Evolutionary conservation across 768 basidiomycete species (phyloP), one percentile per base, ranked within the genome.

Genomic region (Lactifluus rugatus): DNA sequence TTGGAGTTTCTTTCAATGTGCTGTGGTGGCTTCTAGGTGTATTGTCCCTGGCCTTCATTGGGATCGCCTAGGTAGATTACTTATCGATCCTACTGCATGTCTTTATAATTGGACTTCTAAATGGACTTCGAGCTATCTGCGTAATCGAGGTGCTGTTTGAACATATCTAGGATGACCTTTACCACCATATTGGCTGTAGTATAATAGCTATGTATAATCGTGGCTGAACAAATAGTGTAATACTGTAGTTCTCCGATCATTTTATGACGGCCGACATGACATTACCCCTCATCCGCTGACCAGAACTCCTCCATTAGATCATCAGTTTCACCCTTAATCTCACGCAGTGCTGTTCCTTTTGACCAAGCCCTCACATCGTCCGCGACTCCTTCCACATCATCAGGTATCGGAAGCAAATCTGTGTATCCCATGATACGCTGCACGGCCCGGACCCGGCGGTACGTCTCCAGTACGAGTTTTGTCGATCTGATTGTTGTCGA

Each of bases 371-470:
- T 75, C n/a, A 34, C 47, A 16, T 56, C 56, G 5, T 46, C 48
- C 16, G 28, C 72, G 13, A 59, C 63, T 5, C 68, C 71, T 5
- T 66, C 66, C 37, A 66, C 67, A 28, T 66, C 67, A 23, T 66
- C 67, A 9, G 75, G 75, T 46, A 79, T 61, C 11, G 83, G 82
- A 8, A 87, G 70, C 28, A 86, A 68, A 4, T 72, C 67, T 16
- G 77, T 73, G 67, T 87, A 88, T 2, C 86, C 85, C 76, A 87
- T 76, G 52, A 74, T 76, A 13, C 72, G 73, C 69, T 87, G 86
- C 23, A 85, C 82, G 2, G 77, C 67, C 19, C 86, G 74, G 25
- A 89, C 79, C 28, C 84, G 73, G 34, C 74, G 74, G 64, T 84
- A 85, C 14, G 85, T 87, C 36, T 72, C 76, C 36, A 72, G 74